phyloP scores from a whole-genome alignment of 208 protist genomes.

The Porcisia hertigi region DNA sequence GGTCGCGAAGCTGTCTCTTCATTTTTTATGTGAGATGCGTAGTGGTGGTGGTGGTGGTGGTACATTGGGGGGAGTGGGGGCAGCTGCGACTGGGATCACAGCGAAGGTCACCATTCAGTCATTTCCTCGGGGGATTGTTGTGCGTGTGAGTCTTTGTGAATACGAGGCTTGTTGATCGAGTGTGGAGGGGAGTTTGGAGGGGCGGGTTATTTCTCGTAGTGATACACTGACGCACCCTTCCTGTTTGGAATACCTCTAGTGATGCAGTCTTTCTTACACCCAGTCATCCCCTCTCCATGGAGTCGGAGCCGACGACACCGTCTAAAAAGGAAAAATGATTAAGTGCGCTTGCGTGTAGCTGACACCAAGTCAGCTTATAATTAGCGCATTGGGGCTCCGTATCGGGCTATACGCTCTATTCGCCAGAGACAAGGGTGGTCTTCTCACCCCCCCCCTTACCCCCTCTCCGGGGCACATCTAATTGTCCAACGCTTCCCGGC shows the following conservation, averaged over 20 bases:
- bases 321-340: background rate
- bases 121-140: background rate
- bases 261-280: background rate
- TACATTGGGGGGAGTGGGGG: background rate
- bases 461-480: background rate
- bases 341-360: background rate
- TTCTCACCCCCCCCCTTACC: background rate
- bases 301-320: background rate
- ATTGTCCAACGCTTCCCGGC: background rate
- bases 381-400: no score
- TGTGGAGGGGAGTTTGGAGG: background rate
- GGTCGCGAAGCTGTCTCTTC: conserved; percentile 71
- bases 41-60: no score
- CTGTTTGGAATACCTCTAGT: background rate
- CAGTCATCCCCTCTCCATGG: background rate
- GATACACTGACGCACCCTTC: background rate
- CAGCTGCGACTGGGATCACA: background rate
- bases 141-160: background rate
- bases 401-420: background rate
- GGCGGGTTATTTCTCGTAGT: background rate
- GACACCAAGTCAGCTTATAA: background rate
- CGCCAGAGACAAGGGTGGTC: background rate
- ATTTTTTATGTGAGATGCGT: conserved; percentile 56
- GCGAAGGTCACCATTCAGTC: background rate
- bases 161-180: background rate